These are phyloP conservation scores for Diplodia mutila DNA, from an alignment of 2,329 filamentous ascomycete genomes.

Conservation along the genomic window DNA sequence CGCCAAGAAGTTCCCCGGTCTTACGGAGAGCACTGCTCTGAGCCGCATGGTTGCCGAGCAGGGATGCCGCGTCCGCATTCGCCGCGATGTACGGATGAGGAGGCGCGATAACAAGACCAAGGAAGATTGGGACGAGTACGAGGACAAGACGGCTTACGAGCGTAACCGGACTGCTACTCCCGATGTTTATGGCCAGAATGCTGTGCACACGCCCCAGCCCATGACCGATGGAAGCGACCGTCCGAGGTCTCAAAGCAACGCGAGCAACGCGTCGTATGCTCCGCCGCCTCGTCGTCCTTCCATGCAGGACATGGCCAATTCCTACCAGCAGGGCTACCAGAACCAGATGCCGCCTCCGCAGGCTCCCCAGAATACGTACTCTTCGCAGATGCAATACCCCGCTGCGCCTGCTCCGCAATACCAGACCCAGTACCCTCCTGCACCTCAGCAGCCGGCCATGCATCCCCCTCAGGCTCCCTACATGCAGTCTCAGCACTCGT, in stretches of 20 bases:
- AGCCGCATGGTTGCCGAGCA: constrained; percentile 94
- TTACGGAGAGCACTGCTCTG: constrained; percentile 84
- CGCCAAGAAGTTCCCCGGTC: constrained; percentile 96
- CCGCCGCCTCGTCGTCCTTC: constrained; percentile 49
- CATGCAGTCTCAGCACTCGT: constrained; percentile 37
- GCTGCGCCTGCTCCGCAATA: constrained; percentile 35
- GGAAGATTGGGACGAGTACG: constrained; percentile 68
- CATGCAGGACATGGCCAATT: constrained; percentile 49
- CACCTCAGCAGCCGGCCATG: constrained; percentile 42
- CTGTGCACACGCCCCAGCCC: constrained; percentile 35
- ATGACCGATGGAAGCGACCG: constrained; percentile 50
- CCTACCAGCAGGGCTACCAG: constrained; percentile 44
- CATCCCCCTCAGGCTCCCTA: constrained; percentile 33
- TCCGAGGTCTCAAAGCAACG: constrained; percentile 64
- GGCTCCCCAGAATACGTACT: constrained; percentile 44
- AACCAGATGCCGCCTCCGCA: constrained; percentile 45
- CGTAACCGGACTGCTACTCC: constrained; percentile 56
- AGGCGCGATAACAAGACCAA: constrained; percentile 73
- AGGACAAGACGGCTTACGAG: constrained; percentile 56
- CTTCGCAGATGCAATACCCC: constrained; percentile 44
- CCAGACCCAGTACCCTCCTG: constrained; percentile 36
- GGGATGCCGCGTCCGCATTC: constrained; percentile 92
- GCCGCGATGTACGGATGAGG: constrained; percentile 91
- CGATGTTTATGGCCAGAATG: constrained; percentile 51
- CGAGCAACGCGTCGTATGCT: constrained; percentile 48